Conservation (phyloP, 2,329 filamentous ascomycete species). For the Fusarium musae region DNA sequence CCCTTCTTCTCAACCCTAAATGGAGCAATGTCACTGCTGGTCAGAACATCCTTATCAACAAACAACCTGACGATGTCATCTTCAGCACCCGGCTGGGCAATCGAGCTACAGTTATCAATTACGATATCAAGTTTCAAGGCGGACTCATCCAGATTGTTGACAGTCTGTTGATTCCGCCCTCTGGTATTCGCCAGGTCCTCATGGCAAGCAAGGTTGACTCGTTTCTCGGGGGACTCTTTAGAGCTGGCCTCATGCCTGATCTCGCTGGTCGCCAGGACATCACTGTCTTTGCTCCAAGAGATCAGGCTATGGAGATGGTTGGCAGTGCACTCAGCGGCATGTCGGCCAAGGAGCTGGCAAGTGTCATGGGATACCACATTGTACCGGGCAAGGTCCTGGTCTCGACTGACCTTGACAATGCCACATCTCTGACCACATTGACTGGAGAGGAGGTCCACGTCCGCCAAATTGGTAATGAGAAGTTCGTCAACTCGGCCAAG, state of each 20-base stretch:
- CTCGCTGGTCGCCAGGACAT: slow-evolving; percentile 58
- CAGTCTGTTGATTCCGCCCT: slow-evolving; percentile 61
- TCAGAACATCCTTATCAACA: slow-evolving; percentile 59
- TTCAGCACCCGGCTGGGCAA: slow-evolving; percentile 62
- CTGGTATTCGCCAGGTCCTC: slow-evolving; percentile 60
- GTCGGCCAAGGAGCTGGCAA: slow-evolving; percentile 57
- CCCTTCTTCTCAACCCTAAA: slow-evolving; percentile 54
- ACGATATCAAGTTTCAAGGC: slow-evolving; percentile 59
- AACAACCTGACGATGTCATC: slow-evolving; percentile 56
- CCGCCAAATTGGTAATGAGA: slow-evolving; percentile 55
- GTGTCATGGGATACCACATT: slow-evolving; percentile 73
- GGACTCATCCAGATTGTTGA: slow-evolving; percentile 65
- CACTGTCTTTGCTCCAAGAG: slow-evolving; percentile 73
- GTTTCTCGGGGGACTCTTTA: slow-evolving; percentile 52
- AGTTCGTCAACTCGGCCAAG: slow-evolving; percentile 64
- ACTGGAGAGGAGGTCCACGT: slow-evolving; percentile 51
- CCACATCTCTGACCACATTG: slow-evolving; percentile 50
- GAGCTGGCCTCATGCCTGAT: slow-evolving; percentile 49
- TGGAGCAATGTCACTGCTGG: slow-evolving; percentile 63
- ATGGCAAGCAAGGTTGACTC: slow-evolving; percentile 58
- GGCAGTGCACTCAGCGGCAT: slow-evolving; percentile 62
- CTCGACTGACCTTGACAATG: slow-evolving; percentile 54
- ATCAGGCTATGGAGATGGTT: slow-evolving; percentile 68
- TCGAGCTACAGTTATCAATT: slow-evolving; percentile 54
- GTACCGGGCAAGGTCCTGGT: slow-evolving; percentile 66